Percentiles rank a stretch among this genome's conserved stretches.
Conservation (phyloP, 768 basidiomycete species). For the Boletus barrowsii region DNA sequence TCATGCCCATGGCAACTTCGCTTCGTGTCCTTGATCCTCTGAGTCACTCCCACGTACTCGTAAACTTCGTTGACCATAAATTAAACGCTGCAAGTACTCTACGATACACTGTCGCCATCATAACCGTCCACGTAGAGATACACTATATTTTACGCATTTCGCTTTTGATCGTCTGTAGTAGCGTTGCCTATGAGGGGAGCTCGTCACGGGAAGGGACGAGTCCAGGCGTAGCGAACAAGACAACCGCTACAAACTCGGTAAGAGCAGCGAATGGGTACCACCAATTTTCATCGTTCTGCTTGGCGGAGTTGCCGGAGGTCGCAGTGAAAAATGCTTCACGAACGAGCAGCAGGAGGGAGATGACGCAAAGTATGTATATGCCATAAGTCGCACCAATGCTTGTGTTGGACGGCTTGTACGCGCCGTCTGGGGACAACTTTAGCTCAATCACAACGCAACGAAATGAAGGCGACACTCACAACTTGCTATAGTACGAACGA, state of each 20-base stretch:
- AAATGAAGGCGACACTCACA: conserved; percentile 12
- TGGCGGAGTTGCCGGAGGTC: conserved; percentile 15
- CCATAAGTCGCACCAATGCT: conserved; percentile 23
- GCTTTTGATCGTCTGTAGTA: background rate
- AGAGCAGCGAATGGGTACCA: conserved; percentile 35
- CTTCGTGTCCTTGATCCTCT: background rate
- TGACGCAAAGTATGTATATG: conserved; percentile 24
- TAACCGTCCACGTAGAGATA: background rate
- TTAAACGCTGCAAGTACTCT: background rate
- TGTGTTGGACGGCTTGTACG: conserved; percentile 14
- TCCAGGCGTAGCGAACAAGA: conserved; percentile 31
- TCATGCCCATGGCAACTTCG: background rate
- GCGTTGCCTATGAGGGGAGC: conserved; percentile 17
- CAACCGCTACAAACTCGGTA: conserved; percentile 31
- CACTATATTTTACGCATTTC: background rate
- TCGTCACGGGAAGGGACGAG: conserved; percentile 31
- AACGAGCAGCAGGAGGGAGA: conserved; percentile 25
- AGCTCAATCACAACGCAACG: conserved; percentile 1
- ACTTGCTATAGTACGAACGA: conserved; percentile 12
- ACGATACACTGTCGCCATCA: background rate
- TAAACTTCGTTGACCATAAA: background rate
- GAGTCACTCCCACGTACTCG: background rate
- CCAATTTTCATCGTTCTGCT: conserved; percentile 29
- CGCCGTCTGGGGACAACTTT: conserved; percentile 14
- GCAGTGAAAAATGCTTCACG: conserved; percentile 31